Percentiles rank a stretch among this genome's conserved stretches.
phyloP scores from a whole-genome alignment of 164 flowering plant genomes.

The Houttuynia cordata region DNA sequence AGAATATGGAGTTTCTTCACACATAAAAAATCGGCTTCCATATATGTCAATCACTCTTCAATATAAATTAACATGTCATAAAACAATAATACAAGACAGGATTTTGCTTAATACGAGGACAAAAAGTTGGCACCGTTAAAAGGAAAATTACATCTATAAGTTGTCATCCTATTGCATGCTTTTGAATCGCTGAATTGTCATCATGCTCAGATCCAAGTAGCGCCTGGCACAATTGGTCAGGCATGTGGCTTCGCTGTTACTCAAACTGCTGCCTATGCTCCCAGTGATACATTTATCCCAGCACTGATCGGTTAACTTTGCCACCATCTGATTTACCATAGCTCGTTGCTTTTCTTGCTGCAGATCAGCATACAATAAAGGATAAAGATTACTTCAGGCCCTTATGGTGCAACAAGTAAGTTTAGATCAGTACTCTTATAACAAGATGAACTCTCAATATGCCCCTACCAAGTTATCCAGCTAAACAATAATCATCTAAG shows the following conservation, averaged over 20 bases:
- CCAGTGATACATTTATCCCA: slow-evolving; percentile 22
- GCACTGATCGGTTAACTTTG: slow-evolving; percentile 14
- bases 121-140: no score
- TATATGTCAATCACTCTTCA: no score
- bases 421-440: not conserved
- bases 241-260: slow-evolving; percentile 11
- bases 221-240: slow-evolving; percentile 14
- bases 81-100: no score
- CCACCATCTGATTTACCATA: slow-evolving; percentile 16
- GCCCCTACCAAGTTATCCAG: no score
- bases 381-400: not conserved
- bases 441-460: not conserved
- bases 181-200: slow-evolving; percentile 12
- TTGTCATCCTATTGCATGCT: slow-evolving; percentile 4
- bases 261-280: slow-evolving; percentile 14
- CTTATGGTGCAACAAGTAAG: not conserved
- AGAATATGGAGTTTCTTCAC: no score
- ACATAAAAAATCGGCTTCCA: no score
- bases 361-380: not conserved
- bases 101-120: no score
- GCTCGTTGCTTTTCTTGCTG: slow-evolving; percentile 19
- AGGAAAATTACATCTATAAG: not conserved
- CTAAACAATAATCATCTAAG: no score
- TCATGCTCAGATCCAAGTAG: slow-evolving; percentile 11
- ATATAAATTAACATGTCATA: no score